phyloP scores from a whole-genome alignment of 768 basidiomycete species.

The Imleria badia region DNA sequence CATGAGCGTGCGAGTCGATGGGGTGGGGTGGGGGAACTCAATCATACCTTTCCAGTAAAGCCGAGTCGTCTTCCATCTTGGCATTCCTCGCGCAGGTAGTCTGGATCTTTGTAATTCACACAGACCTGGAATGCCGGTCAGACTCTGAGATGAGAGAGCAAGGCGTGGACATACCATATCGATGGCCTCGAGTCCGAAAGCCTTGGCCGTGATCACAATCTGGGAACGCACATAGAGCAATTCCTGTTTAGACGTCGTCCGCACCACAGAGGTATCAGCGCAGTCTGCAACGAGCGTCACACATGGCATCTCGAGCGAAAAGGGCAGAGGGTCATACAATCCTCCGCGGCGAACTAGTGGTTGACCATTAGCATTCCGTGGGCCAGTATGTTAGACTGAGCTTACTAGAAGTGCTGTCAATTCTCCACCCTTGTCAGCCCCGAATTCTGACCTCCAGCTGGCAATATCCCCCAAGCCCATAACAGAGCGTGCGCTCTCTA shows the following conservation, averaged over 20 bases:
- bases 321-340: slow-evolving; percentile 54
- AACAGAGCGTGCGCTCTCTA: slow-evolving; percentile 79
- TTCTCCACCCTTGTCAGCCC: slow-evolving; percentile 45
- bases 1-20: background rate
- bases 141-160: background rate
- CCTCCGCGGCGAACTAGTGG: slow-evolving; percentile 88
- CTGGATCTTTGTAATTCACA: slow-evolving; percentile 77
- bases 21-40: background rate
- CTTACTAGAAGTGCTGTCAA: slow-evolving; percentile 62
- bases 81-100: slow-evolving; percentile 70
- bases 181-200: slow-evolving; percentile 80
- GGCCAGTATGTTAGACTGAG: background rate
- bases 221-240: slow-evolving; percentile 82
- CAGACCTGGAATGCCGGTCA: slow-evolving; percentile 58
- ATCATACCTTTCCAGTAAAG: slow-evolving; percentile 82
- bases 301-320: background rate
- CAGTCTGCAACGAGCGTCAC: slow-evolving; percentile 58
- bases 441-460: slow-evolving; percentile 55
- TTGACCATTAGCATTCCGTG: background rate
- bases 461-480: slow-evolving; percentile 71
- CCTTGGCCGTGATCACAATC: slow-evolving; percentile 79
- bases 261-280: slow-evolving; percentile 80
- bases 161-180: slow-evolving; percentile 67
- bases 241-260: slow-evolving; percentile 72
- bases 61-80: slow-evolving; percentile 78